Evolutionary conservation across 352 stramenopile genomes (phyloP).

Genomic region (Phytophthora foliorum): DNA sequence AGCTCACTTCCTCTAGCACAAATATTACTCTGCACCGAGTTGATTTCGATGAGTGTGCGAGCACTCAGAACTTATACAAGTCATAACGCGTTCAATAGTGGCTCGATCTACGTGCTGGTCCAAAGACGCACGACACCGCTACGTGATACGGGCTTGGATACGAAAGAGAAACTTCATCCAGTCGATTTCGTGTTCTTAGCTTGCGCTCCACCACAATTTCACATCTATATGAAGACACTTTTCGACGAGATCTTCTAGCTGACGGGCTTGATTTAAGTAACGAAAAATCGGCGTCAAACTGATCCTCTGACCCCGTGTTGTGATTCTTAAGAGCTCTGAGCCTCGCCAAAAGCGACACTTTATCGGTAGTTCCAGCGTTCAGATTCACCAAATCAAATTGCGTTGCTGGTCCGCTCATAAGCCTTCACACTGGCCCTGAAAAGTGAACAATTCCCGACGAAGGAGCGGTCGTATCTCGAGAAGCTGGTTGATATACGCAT

Average conservation of each 20-base stretch:
- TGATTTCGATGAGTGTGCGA: too few species aligned
- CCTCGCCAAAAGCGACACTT: background rate
- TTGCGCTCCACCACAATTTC: background rate
- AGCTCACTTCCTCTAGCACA: background rate
- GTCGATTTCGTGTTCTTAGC: background rate
- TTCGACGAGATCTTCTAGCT: constrained; percentile 2
- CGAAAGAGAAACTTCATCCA: background rate
- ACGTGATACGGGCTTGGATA: background rate
- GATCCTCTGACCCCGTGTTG: background rate
- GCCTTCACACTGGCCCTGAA: background rate
- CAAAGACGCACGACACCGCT: constrained; percentile 2
- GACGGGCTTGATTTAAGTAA: too few species aligned
- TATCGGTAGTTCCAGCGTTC: background rate
- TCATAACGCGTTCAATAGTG: constrained; percentile 1
- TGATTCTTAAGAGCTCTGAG: too few species aligned
- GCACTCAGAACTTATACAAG: too few species aligned
- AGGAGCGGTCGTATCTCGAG: background rate
- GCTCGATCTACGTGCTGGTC: background rate
- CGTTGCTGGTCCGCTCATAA: background rate
- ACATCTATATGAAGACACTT: constrained; percentile 5
- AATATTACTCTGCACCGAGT: background rate
- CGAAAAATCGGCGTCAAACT: background rate
- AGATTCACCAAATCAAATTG: background rate
- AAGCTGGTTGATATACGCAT: background rate
- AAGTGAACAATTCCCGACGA: constrained; percentile 3